Evolutionary conservation across 2,329 filamentous ascomycete species (phyloP).

Genomic region (Exophiala bonariae): DNA sequence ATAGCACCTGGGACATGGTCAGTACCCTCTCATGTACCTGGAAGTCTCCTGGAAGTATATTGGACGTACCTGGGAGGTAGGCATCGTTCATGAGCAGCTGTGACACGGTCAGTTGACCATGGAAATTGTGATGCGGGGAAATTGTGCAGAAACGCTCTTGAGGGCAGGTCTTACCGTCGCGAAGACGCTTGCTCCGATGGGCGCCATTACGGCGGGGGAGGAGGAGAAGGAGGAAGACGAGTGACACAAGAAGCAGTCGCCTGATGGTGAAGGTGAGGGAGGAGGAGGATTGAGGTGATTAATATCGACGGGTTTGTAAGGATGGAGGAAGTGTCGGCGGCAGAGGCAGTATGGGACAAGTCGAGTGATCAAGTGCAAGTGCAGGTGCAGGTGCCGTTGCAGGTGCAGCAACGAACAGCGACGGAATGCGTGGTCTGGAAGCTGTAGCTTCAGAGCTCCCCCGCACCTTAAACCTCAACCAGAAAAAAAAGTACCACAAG

Average conservation of each 20-base stretch:
- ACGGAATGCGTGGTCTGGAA: neutral
- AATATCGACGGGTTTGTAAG: neutral
- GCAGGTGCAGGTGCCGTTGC: no score
- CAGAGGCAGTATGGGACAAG: neutral
- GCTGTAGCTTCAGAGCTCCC: neutral
- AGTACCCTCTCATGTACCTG: conserved; percentile 8
- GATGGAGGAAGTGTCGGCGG: neutral
- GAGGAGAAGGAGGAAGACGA: conserved; percentile 3
- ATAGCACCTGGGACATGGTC: conserved; percentile 69
- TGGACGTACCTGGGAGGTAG: conserved; percentile 79
- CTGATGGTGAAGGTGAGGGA: neutral
- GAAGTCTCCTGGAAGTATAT: no score
- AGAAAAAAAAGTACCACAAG: no score
- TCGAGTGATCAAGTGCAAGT: no score
- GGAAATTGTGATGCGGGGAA: conserved; percentile 15
- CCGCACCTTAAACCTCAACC: neutral
- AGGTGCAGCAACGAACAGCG: neutral
- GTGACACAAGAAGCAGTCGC: neutral
- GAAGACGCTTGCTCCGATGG: conserved; percentile 28
- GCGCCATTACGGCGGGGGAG: conserved; percentile 27
- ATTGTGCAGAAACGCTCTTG: neutral
- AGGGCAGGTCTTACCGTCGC: conserved; percentile 26
- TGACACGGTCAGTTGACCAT: conserved; percentile 14
- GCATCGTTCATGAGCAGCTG: conserved; percentile 90
- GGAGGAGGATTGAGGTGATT: neutral